Conservation (phyloP, 176 grass and related monocot genomes). For the Saccharum officinarum region DNA sequence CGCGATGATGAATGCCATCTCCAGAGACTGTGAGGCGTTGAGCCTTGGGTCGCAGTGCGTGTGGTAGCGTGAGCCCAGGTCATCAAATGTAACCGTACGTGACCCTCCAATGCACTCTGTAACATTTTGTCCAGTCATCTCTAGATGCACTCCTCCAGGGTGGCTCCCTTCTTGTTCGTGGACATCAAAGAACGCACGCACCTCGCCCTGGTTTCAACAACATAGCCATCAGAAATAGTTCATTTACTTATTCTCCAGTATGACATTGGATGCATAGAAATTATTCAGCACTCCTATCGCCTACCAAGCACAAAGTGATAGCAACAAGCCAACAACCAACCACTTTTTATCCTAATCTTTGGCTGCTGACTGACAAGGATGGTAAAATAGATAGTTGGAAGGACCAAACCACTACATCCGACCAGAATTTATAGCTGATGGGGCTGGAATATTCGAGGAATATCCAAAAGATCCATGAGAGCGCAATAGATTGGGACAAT, state of each 20-base stretch:
- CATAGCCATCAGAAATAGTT: not conserved
- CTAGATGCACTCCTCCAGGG: conserved; percentile 76
- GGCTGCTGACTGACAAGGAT: conserved; percentile 4
- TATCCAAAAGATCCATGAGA: not conserved
- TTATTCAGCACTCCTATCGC: not conserved
- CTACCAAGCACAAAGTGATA: not conserved
- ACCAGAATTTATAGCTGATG: conserved; percentile 19
- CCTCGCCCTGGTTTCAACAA: conserved; percentile 62
- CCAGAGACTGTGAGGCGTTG: conserved; percentile 87
- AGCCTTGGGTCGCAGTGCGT: conserved; percentile 82
- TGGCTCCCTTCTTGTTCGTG: conserved; percentile 83
- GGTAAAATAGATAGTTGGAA: not conserved
- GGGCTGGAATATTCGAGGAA: not conserved
- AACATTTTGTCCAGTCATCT: conserved; percentile 90
- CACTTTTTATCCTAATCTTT: not conserved
- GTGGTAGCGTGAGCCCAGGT: conserved; percentile 71
- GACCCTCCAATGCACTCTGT: conserved; percentile 85
- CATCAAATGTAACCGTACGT: conserved; percentile 62
- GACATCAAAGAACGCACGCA: conserved; percentile 81
- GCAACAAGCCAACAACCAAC: not conserved
- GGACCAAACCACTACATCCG: not conserved
- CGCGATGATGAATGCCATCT: conserved; percentile 71
- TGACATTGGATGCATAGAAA: not conserved
- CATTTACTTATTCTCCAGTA: not conserved
- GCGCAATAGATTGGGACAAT: not conserved